Evolutionary conservation across 495 filamentous ascomycete species (phyloP).

Genomic region (Annulohypoxylon moriforme): DNA sequence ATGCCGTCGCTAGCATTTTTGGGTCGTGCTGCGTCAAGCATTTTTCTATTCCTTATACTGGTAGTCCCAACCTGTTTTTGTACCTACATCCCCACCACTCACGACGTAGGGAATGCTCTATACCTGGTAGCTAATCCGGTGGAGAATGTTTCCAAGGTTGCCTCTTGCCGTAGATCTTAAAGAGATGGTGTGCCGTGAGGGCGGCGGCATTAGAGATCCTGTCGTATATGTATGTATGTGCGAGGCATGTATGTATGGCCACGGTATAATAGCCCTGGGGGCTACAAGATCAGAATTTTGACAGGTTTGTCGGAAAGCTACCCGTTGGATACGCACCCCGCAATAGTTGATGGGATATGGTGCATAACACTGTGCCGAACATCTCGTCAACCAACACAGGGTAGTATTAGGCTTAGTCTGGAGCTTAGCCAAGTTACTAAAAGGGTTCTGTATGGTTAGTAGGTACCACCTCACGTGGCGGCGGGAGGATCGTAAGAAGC

Average conservation of each 20-base stretch:
- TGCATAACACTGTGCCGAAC: conserved; percentile 29
- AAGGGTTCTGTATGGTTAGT: conserved; percentile 17
- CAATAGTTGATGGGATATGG: conserved; percentile 35
- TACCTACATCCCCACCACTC: conserved; percentile 7
- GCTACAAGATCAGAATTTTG: conserved; percentile 29
- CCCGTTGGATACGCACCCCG: conserved; percentile 44
- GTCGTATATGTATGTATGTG: conserved; percentile 9
- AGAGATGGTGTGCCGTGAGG: conserved; percentile 19
- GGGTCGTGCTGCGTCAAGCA: conserved; percentile 15
- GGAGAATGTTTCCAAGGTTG: conserved; percentile 24
- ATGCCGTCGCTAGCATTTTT: conserved; percentile 22
- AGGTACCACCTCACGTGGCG: conserved; percentile 41
- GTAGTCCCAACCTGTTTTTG: conserved; percentile 6
- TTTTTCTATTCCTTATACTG: conserved; percentile 13
- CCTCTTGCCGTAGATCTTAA: conserved; percentile 23
- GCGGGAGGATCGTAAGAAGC: conserved; percentile 43
- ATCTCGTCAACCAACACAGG: conserved; percentile 12
- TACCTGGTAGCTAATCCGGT: conserved; percentile 9
- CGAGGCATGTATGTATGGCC: neutral
- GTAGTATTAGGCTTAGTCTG: conserved; percentile 34
- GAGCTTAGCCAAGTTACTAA: conserved; percentile 30
- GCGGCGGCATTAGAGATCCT: conserved; percentile 14
- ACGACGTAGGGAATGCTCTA: neutral
- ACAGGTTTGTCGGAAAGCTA: conserved; percentile 43
- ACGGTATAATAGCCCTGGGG: conserved; percentile 20